Evolutionary conservation across 192 early-diverging fungal genomes (phyloP).

Genomic region (Phycomyces blakesleeanus): DNA sequence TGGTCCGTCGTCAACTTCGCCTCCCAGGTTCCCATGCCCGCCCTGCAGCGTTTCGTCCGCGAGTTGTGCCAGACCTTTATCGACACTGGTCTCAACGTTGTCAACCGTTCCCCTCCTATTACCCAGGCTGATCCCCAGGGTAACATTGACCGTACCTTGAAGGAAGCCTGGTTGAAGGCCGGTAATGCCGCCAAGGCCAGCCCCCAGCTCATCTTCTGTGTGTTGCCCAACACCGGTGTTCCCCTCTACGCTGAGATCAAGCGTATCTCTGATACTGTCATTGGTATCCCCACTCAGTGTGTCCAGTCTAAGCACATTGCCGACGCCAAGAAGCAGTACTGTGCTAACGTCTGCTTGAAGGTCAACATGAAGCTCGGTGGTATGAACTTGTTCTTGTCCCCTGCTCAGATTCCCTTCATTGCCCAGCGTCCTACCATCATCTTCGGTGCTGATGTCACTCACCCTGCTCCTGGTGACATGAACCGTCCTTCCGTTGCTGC

Average conservation of each 20-base stretch:
- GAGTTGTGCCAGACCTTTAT: conserved; percentile 70
- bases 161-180: conserved; percentile 64
- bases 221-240: conserved; percentile 78
- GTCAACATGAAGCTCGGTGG: conserved; percentile 93
- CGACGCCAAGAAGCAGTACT: conserved; percentile 82
- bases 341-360: conserved; percentile 92
- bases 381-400: conserved; percentile 68
- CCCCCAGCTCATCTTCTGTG: conserved; percentile 81
- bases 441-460: conserved; percentile 90
- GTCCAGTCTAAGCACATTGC: conserved; percentile 79
- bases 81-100: conserved; percentile 64
- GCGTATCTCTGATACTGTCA: conserved; percentile 81
- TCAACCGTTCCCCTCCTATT: conserved; percentile 40
- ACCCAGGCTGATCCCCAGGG: conserved; percentile 49
- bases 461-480: conserved; percentile 67
- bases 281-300: conserved; percentile 90
- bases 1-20: conserved; percentile 82
- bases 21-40: conserved; percentile 44
- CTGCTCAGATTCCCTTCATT: conserved; percentile 67
- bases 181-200: conserved; percentile 54
- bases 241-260: conserved; percentile 84
- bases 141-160: conserved; percentile 64
- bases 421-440: conserved; percentile 72
- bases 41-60: conserved; percentile 69
- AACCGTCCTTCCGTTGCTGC: conserved; percentile 73